Evolutionary conservation across 139 green algal genomes (phyloP), one percentile per base, ranked within the genome.

Genomic region (Nannochloris sp.): DNA sequence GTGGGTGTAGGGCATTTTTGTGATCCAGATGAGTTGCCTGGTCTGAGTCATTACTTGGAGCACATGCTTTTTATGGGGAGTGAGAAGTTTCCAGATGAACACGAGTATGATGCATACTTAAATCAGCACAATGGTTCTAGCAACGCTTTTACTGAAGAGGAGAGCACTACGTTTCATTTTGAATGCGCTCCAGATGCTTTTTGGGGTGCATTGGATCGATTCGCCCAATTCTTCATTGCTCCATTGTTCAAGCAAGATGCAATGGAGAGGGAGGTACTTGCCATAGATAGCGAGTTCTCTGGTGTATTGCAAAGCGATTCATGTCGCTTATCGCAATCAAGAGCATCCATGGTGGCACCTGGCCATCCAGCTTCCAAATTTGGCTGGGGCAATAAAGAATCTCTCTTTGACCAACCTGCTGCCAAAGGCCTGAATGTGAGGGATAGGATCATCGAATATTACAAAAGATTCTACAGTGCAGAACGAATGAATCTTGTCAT

Each of bases 51-150:
- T 75, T 95, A 94, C 68, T 68, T 98, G 66, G 94, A 99, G 77
- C 94, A 99, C 79, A 99, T 99, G 94, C 83, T 99, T 44, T 98
- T 99, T 83, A 99, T 99, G 93, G 93, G 94, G 62, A 94, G 81
- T 61, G 73, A 78, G 19, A 84, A 88, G 61, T 97, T 83, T 75
- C 90, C 93, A 1, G 78, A 91, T 51, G 93, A 99, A 62, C 97
- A 98, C 49, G 91, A 96, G 11, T 99, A 97, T 66, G 91, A 97
- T 51, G 70, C 85, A 2, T 99, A 80, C 72, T 75, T 99, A 2
- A 82, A 73, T 4, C 69, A 79, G 3, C 74, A 98, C 58, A 87
- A 84, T 4, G 93, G 93, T 34, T 63, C 68, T 0, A 85, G 81
- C 44, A 99, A 99, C 70, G 93, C 93, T 4, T 97, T 78, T 75